A percentile compares a stretch with the other conserved stretches of the same genome.
phyloP scores from a whole-genome alignment of 192 early-diverging fungal species.

The Coemansia sp. region DNA sequence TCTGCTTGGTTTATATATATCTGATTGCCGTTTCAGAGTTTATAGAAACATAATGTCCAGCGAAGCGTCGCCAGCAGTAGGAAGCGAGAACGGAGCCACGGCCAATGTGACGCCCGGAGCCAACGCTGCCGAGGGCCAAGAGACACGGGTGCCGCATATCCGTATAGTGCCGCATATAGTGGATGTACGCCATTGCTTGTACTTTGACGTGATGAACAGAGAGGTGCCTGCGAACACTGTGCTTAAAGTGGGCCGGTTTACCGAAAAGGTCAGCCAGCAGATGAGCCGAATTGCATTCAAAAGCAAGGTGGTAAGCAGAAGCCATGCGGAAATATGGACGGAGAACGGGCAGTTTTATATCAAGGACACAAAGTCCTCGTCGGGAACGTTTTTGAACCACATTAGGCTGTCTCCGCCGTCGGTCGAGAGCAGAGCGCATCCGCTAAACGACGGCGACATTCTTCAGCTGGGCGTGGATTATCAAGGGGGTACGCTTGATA shows the following conservation, averaged over 20 bases:
- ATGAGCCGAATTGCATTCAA: conserved; percentile 79
- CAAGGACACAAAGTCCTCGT: conserved; percentile 93
- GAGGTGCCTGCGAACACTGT: conserved; percentile 61
- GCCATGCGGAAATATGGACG: conserved; percentile 92
- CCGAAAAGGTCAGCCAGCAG: conserved; percentile 61
- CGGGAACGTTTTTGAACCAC: conserved; percentile 97
- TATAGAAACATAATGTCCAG: conserved; percentile 9
- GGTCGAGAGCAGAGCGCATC: conserved; percentile 78
- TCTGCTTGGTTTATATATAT: no score
- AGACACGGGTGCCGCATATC: conserved; percentile 45
- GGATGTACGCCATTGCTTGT: conserved; percentile 56
- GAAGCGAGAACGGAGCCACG: conserved; percentile 3
- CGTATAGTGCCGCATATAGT: conserved; percentile 60
- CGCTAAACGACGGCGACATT: conserved; percentile 86
- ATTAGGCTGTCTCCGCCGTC: conserved; percentile 85
- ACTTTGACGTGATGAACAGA: conserved; percentile 65
- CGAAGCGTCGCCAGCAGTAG: conserved; percentile 3
- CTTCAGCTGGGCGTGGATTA: conserved; percentile 97
- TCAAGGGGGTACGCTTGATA: conserved; percentile 88
- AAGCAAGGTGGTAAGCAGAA: conserved; percentile 91
- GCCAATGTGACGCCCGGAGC: neutral
- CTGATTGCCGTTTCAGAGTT: no score
- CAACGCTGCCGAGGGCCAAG: neutral
- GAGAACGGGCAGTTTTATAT: conserved; percentile 87
- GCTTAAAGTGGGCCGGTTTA: conserved; percentile 74